These are phyloP conservation scores for Epichloe brachyelytri DNA, from an alignment of 2,329 filamentous ascomycete species.

Conservation along the genomic window DNA sequence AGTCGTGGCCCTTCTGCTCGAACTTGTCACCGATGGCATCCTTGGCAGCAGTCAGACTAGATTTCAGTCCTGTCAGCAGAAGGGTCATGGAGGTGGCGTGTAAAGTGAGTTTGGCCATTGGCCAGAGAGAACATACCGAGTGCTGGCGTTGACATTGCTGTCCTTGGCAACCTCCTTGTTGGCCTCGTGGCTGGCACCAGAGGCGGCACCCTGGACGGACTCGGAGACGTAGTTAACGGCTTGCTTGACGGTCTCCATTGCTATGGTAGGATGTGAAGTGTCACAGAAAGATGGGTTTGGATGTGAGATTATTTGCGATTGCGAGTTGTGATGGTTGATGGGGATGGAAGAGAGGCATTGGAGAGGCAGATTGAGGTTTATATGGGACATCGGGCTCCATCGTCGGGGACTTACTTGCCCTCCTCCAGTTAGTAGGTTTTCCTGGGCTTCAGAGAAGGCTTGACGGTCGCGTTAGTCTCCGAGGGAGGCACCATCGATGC, in stretches of 20 bases:
- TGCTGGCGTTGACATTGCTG: slow-evolving; percentile 35
- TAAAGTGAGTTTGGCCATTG: background rate
- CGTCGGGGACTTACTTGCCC: background rate
- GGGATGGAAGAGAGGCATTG: background rate
- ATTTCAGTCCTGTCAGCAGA: background rate
- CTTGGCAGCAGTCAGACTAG: slow-evolving; percentile 32
- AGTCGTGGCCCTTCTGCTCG: slow-evolving; percentile 26
- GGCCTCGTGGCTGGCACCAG: slow-evolving; percentile 51
- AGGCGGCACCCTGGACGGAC: slow-evolving; percentile 43
- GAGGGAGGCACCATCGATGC: background rate
- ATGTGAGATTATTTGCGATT: slow-evolving; percentile 3
- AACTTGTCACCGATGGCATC: slow-evolving; percentile 37
- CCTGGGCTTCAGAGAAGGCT: too few species aligned
- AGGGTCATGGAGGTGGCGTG: background rate
- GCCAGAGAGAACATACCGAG: slow-evolving; percentile 31
- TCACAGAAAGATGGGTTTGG: slow-evolving; percentile 2
- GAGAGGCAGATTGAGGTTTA: background rate
- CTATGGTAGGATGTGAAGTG: slow-evolving; percentile 8
- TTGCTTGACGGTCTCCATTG: slow-evolving; percentile 44
- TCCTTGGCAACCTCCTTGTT: slow-evolving; percentile 61
- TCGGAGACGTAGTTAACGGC: slow-evolving; percentile 58
- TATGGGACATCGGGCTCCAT: background rate
- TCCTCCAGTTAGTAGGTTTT: background rate
- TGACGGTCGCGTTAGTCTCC: too few species aligned
- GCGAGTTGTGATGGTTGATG: slow-evolving; percentile 9